These are phyloP conservation scores for Chalaropsis thielavioides DNA, from an alignment of 2,329 filamentous ascomycete species.

Conservation along the genomic window DNA sequence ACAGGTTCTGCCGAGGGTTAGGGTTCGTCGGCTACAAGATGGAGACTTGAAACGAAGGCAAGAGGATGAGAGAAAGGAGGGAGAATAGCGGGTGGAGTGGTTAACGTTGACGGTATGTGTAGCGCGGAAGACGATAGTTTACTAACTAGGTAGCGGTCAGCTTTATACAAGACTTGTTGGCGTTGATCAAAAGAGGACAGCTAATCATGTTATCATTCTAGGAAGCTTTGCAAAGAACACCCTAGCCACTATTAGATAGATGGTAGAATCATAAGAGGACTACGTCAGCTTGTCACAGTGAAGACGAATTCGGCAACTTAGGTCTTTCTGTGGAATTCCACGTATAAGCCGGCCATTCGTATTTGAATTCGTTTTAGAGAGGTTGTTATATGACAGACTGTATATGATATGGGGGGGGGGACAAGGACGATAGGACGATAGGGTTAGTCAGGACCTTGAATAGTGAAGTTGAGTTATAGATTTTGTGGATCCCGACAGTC, in stretches of 20 bases:
- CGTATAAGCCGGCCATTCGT: not conserved
- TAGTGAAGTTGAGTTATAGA: not conserved
- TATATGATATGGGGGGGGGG: too few relatives aligned
- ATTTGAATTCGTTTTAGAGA: not conserved
- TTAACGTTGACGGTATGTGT: not conserved
- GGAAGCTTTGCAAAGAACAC: too few relatives aligned
- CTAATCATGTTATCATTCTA: not conserved
- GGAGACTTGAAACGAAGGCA: not conserved
- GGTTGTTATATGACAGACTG: too few relatives aligned
- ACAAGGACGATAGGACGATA: too few relatives aligned
- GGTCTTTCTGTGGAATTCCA: too few relatives aligned
- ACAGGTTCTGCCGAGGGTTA: not conserved
- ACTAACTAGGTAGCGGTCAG: not conserved
- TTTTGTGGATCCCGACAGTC: not conserved
- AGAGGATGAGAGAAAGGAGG: not conserved
- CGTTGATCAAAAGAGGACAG: not conserved
- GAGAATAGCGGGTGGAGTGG: not conserved
- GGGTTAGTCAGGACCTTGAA: not conserved
- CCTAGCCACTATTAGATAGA: not conserved
- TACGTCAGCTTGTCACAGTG: too few relatives aligned
- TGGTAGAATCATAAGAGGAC: not conserved
- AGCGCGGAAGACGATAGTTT: not conserved
- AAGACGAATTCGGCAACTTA: not conserved
- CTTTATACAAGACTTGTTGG: not conserved
- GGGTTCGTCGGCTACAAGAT: conserved; percentile 3